These are phyloP conservation scores for Xerocomus nothofagi DNA, from an alignment of 1,284 basidiomycete genomes.

Conservation along the genomic window DNA sequence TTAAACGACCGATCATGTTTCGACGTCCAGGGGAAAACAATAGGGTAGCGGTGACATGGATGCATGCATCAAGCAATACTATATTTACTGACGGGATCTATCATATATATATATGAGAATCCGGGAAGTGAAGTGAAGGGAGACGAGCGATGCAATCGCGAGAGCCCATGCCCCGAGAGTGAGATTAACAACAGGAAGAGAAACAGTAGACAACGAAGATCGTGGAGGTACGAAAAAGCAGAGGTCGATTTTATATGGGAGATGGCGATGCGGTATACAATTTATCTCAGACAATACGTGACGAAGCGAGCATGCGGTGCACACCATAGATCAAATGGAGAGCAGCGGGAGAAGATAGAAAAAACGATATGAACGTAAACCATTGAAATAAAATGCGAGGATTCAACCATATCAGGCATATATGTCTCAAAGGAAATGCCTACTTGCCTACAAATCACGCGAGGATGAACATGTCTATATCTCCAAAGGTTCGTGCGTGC, in stretches of 20 bases:
- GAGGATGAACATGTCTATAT: conserved; percentile 47
- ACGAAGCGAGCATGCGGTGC: conserved; percentile 10
- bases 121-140: not conserved
- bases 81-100: conserved; percentile 21
- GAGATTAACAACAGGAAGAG: not conserved
- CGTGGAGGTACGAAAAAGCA: conserved; percentile 4
- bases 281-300: conserved; percentile 17
- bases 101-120: conserved; percentile 24
- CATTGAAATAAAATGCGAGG: conserved; percentile 22
- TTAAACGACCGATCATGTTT: not conserved
- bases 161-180: not conserved
- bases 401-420: conserved; percentile 27
- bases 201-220: not conserved
- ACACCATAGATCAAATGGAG: conserved; percentile 9
- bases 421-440: conserved; percentile 21
- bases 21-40: not conserved
- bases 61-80: conserved; percentile 36
- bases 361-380: conserved; percentile 12
- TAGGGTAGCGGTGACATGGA: conserved; percentile 5
- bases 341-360: conserved; percentile 2
- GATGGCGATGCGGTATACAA: conserved; percentile 32
- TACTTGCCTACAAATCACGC: conserved; percentile 19
- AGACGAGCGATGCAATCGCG: conserved; percentile 3
- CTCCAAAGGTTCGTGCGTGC: conserved; percentile 81
- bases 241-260: conserved; percentile 17